phyloP scores from a whole-genome alignment of 345 rosid genomes.

The Hypericum androsaemum region DNA sequence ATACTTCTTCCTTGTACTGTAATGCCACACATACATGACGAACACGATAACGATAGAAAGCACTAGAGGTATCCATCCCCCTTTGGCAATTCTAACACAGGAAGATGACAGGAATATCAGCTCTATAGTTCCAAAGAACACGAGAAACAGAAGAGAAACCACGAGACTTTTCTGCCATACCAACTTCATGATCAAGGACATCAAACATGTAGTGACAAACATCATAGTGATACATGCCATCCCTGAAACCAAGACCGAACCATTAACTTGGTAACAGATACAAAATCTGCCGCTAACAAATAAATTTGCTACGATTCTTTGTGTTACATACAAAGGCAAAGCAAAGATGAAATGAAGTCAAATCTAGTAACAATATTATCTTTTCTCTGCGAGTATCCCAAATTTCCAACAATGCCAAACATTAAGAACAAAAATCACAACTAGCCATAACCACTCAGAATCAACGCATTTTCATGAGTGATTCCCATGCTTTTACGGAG shows the following conservation, averaged over 20 bases:
- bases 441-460: too few relatives aligned
- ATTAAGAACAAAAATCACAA: too few relatives aligned
- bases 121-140: slow-evolving; percentile 67
- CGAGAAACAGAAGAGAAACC: slow-evolving; percentile 38
- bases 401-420: too few relatives aligned
- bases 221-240: slow-evolving; percentile 53
- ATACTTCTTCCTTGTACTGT: slow-evolving; percentile 69
- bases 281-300: too few relatives aligned
- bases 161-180: slow-evolving; percentile 50
- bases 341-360: too few relatives aligned
- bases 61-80: slow-evolving; percentile 76
- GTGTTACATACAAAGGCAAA: too few relatives aligned
- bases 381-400: too few relatives aligned
- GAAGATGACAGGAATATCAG: slow-evolving; percentile 52
- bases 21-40: slow-evolving; percentile 73
- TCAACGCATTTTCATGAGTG: too few relatives aligned
- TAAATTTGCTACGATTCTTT: too few relatives aligned
- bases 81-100: slow-evolving; percentile 49
- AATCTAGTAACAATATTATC: too few relatives aligned
- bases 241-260: slow-evolving; percentile 39
- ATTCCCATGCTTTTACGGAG: too few relatives aligned
- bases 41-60: slow-evolving; percentile 41
- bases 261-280: not conserved
- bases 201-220: slow-evolving; percentile 62
- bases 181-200: slow-evolving; percentile 59